A percentile compares a stretch with the other conserved stretches of the same genome.
These are phyloP conservation scores for Trypanosoma brucei DNA, from an alignment of 208 protist genomes.

Conservation along the genomic window DNA sequence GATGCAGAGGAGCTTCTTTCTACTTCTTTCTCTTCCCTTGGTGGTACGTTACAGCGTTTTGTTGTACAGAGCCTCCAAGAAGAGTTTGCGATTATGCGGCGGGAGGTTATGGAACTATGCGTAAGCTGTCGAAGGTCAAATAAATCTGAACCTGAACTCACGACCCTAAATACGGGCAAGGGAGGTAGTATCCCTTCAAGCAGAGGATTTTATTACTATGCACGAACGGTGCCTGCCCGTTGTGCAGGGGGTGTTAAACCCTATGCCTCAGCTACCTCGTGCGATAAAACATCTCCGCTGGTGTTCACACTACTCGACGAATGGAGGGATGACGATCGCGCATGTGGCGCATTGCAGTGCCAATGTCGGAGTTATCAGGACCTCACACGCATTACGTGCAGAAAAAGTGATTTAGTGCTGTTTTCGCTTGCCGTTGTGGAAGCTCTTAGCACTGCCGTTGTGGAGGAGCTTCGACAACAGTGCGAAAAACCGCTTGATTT, in stretches of 20 bases:
- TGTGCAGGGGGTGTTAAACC: no score
- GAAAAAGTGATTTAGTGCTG: background rate
- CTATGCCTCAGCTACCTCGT: no score
- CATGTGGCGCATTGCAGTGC: no score
- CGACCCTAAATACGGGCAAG: no score
- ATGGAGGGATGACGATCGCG: no score
- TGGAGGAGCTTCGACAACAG: background rate
- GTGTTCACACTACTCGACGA: no score
- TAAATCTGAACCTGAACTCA: no score
- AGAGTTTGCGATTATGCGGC: constrained; percentile 19
- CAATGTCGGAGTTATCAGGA: background rate
- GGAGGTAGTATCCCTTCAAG: no score
- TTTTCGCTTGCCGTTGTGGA: constrained; percentile 13
- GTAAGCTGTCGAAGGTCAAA: no score
- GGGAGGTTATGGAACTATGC: background rate
- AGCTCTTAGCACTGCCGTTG: constrained; percentile 4
- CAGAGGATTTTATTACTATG: no score
- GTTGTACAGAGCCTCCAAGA: constrained; percentile 16
- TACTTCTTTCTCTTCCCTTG: background rate
- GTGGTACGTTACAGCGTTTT: constrained; percentile 14
- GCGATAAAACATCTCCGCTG: no score
- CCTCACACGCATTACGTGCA: background rate
- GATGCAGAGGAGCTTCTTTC: constrained; percentile 19
- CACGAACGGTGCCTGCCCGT: no score
- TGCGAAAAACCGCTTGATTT: constrained; percentile 19